A percentile compares a stretch with the other conserved stretches of the same genome.
Evolutionary conservation across 208 protist species (phyloP).

Genomic region (Acanthamoeba castellanii): DNA sequence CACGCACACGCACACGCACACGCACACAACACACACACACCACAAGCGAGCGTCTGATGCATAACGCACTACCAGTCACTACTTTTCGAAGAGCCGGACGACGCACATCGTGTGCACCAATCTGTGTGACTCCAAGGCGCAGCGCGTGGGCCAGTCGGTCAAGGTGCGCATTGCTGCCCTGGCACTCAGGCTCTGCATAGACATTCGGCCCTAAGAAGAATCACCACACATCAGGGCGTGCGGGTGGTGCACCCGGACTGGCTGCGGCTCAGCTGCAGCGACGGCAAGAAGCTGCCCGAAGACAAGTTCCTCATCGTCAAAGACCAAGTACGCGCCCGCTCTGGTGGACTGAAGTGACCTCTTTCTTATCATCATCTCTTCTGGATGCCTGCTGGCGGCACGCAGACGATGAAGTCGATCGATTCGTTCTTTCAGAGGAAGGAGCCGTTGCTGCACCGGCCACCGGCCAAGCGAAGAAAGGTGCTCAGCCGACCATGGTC

Average conservation of each 20-base stretch:
- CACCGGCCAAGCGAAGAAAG: conserved; percentile 7
- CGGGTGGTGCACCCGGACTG: conserved; percentile 65
- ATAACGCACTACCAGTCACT: conserved; percentile 26
- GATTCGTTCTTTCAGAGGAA: conserved; percentile 42
- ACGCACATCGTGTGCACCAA: conserved; percentile 75
- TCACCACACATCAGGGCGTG: neutral
- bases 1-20: too few species aligned
- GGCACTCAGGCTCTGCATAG: neutral
- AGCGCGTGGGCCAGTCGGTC: neutral
- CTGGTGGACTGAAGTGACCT: neutral
- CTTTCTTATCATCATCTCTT: neutral
- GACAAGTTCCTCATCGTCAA: conserved; percentile 55
- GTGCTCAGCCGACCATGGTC: neutral
- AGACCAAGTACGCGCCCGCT: neutral
- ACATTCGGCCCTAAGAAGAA: neutral
- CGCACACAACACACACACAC: neutral
- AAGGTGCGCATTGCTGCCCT: neutral
- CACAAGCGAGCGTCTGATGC: too few species aligned
- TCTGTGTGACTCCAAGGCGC: conserved; percentile 36
- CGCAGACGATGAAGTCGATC: conserved; percentile 35
- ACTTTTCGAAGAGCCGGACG: conserved; percentile 59
- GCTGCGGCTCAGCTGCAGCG: conserved; percentile 31
- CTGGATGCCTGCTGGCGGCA: neutral
- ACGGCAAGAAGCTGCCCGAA: conserved; percentile 71
- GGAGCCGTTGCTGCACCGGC: neutral